phyloP scores from a whole-genome alignment of 2,329 filamentous ascomycete species.

The Fusarium sp. region DNA sequence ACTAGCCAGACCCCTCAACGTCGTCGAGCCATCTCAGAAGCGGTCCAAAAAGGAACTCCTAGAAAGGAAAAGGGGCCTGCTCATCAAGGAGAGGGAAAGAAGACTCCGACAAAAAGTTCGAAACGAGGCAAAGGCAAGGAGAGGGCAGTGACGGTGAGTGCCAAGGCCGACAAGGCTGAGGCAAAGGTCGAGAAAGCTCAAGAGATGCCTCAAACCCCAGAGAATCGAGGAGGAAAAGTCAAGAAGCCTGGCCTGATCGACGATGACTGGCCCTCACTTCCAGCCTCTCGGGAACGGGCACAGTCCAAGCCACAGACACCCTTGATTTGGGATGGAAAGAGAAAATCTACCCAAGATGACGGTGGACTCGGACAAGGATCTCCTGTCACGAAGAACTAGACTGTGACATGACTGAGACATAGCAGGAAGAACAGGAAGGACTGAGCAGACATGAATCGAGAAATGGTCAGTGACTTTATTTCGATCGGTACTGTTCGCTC shows the following conservation, averaged over 20 bases:
- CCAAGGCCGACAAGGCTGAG: constrained; percentile 8
- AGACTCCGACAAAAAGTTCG: constrained; percentile 20
- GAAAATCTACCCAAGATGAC: constrained; percentile 12
- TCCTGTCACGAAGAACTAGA: constrained; percentile 18
- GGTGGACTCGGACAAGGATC: constrained; percentile 2
- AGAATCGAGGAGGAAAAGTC: constrained; percentile 1
- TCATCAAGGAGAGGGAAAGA: constrained; percentile 13
- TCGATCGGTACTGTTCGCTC: background rate
- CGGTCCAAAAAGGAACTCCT: background rate
- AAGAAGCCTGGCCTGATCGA: constrained; percentile 31
- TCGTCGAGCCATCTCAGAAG: constrained; percentile 4
- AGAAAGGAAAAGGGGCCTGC: background rate
- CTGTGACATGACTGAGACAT: background rate
- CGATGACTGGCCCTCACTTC: constrained; percentile 43
- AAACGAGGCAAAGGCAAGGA: constrained; percentile 31
- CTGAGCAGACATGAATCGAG: background rate
- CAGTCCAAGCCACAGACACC: constrained; percentile 34
- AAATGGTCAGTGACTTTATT: background rate
- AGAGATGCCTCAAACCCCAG: constrained; percentile 21
- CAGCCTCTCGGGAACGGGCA: constrained; percentile 40
- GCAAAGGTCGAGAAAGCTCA: constrained; percentile 1
- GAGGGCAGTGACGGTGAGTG: constrained; percentile 1
- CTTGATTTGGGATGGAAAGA: constrained; percentile 34
- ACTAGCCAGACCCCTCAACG: background rate
- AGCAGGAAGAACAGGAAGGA: background rate